Conservation (phyloP, 2,329 filamentous ascomycete genomes). For the Karstenula rhodostoma region DNA sequence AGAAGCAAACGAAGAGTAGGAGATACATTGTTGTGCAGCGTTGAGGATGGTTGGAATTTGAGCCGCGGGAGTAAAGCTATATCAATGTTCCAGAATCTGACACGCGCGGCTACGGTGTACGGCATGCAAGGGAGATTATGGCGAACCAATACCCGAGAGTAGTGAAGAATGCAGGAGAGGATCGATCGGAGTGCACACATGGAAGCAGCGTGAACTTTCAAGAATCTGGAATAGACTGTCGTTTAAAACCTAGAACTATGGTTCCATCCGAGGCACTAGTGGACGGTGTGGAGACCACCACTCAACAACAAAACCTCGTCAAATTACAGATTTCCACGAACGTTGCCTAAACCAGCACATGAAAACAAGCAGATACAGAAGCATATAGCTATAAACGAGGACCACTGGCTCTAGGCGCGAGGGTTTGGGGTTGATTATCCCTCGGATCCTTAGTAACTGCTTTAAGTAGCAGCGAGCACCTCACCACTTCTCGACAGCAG, state of each 20-base stretch:
- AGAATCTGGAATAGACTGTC: background rate
- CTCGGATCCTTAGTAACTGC: slow-evolving; percentile 1
- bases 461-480: background rate
- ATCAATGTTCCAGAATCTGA: background rate
- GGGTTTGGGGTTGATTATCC: background rate
- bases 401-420: background rate
- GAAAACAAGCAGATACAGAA: background rate
- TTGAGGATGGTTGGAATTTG: background rate
- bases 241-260: background rate
- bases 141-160: background rate
- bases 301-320: too few species aligned
- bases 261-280: too few species aligned
- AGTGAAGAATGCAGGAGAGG: background rate
- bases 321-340: too few species aligned
- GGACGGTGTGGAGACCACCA: too few species aligned
- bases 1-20: background rate
- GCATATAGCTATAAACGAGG: background rate
- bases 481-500: slow-evolving; percentile 85
- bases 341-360: too few species aligned
- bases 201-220: background rate
- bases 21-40: background rate
- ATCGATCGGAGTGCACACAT: background rate
- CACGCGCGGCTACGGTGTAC: background rate
- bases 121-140: background rate
- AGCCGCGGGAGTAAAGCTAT: background rate